Evolutionary conservation across 495 filamentous ascomycete species (phyloP), one percentile per base, ranked within the genome.

Genomic region (Amorphotheca resinae): DNA sequence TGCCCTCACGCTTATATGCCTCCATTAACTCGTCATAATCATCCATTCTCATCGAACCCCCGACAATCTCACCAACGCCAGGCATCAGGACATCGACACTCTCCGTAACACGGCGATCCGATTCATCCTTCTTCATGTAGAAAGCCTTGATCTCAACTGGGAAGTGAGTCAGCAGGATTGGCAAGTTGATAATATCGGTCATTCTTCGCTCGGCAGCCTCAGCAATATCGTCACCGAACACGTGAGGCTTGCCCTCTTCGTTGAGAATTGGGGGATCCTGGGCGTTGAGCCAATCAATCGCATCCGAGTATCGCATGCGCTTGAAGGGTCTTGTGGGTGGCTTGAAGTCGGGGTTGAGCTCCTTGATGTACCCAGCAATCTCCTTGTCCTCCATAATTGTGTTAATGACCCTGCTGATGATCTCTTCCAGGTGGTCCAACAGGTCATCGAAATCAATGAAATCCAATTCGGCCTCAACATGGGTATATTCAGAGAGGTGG

Each of bases 121-220:
- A 59, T 9, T 68, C 67, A 46, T 88, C 91, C 65, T 87, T 93
- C 70, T 86, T 85, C 91, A 99, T 99, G 68, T 99, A 99, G 64
- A 99, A 99, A 3, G 91, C 84, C 74, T 99, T 99, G 73, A 99
- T 93, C 63, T 89, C 84, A 25, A 80, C 81, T 1, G 91, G 91
- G 75, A 99, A 99, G 64, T 94, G 86, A 4, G 88, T 96, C 12
- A 99, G 70, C 68, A 99, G 86, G 62, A 99, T 95, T 26, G 91
- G 91, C 43, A 76, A 65, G 73, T 87, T 87, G 68, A 99, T 93
- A 45, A 80, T 82, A 55, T 96, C 91, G 9, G 89, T 95, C 93
- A 99, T 99, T 56, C 70, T 76, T 48, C 91, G 80, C 73, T 99
- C 91, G 1, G 91, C 93, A 4, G 91, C 91, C 65, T 99, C 91